Base-by-base conservation (phyloP, 192 early-diverging fungal species). In the Bifiguratus adelaidae region DNA sequence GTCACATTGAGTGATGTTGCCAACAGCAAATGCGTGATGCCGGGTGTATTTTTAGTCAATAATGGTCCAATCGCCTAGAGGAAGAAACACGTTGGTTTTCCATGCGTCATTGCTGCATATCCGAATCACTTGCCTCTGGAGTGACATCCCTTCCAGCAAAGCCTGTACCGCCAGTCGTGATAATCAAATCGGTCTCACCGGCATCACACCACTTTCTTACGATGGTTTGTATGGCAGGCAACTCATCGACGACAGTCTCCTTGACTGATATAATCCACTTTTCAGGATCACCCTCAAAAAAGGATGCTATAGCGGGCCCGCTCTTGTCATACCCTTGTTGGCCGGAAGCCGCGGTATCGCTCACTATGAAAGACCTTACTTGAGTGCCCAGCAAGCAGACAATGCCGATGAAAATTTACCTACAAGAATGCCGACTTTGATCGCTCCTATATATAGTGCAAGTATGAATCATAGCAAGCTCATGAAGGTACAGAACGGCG, bases 91-190 rank as follows among this genome's bases (percentile, higher is more conserved):
- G 32, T 34, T 34, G 11, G 32, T 34, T 13, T 34, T 13, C 15
- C 32, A 34, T 11, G 15, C 32, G 15, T 34, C 32, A 34, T 11
- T 15, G 32, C 32, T 7, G 37, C 7, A 7, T 6, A 7, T 16
- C 19, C 6, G 3, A 15, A 18, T 11, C 32, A 50, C 24, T 34
- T 65, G 81, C 91, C 66, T 90, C 90, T 2, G 91, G 86, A 2
- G 95, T 95, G 5, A 80, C 76, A 49, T 98, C 95, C 38, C 86
- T 66, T 24, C 77, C 61, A 12, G 83, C 80, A 47, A 98, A 80
- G 1, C 95, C 95, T 4, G 95, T 98, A n/a, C 95, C 95, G 3
- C 94, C 94, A 4, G 87, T 80, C 0, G 86, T 80, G 4, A 95
- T 41, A 9, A 95, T 58, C n/a, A 97, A 58, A 29, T 83, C 74